Conservation (phyloP, 495 filamentous ascomycete species). For the Podospora conica region DNA sequence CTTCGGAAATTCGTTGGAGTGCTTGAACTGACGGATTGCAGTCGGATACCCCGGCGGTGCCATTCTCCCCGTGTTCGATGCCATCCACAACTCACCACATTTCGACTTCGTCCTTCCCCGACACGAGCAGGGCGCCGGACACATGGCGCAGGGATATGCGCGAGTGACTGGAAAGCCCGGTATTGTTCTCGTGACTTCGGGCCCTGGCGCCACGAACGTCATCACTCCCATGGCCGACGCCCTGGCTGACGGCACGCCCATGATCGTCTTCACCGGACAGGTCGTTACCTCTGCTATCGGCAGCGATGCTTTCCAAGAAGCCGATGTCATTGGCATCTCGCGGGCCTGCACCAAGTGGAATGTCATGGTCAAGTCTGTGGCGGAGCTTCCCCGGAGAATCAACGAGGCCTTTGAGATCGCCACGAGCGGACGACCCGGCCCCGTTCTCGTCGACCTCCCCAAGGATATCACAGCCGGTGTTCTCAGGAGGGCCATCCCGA, state of each 20-base stretch:
- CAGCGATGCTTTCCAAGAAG: constrained; percentile 76
- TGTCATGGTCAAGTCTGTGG: constrained; percentile 74
- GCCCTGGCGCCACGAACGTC: constrained; percentile 73
- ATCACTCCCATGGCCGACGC: constrained; percentile 76
- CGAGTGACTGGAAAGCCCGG: constrained; percentile 68
- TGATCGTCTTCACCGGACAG: constrained; percentile 77
- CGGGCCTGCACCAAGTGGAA: constrained; percentile 81
- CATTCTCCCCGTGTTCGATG: constrained; percentile 79
- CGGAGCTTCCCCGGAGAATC: constrained; percentile 69
- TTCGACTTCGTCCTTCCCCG: constrained; percentile 70
- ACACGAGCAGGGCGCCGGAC: constrained; percentile 75
- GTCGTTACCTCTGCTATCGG: constrained; percentile 67
- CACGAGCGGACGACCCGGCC: constrained; percentile 66
- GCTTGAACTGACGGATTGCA: constrained; percentile 22
- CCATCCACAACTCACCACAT: constrained; percentile 73
- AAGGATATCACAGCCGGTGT: constrained; percentile 71
- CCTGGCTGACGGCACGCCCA: constrained; percentile 68
- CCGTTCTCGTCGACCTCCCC: constrained; percentile 73
- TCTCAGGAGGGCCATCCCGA: constrained; percentile 61
- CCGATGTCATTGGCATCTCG: constrained; percentile 70
- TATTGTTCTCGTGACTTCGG: constrained; percentile 73
- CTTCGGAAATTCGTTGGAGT: not conserved
- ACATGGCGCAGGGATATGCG: constrained; percentile 78
- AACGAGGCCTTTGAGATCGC: constrained; percentile 85
- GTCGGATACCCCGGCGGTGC: constrained; percentile 73